These are phyloP conservation scores for Stagonosporopsis cucurbitacearum DNA, from an alignment of 2,329 filamentous ascomycete species.

Conservation along the genomic window DNA sequence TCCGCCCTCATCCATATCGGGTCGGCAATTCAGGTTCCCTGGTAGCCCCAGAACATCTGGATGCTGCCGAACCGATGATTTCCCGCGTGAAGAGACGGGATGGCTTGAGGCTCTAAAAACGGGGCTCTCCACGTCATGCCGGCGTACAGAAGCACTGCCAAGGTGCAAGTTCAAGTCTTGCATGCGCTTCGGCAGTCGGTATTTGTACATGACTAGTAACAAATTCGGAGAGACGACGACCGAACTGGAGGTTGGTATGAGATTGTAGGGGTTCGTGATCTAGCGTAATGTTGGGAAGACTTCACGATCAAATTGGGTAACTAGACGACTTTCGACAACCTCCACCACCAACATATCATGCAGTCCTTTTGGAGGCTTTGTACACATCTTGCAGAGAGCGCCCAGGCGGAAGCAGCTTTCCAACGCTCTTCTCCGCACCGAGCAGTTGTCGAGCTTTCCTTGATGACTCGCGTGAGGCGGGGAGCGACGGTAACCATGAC, in stretches of 20 bases:
- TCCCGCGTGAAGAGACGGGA: constrained; percentile 26
- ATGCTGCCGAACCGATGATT: constrained; percentile 29
- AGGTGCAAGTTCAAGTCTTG: constrained; percentile 26
- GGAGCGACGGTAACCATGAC: constrained; percentile 12
- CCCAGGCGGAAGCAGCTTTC: not conserved
- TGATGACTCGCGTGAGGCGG: constrained; percentile 12
- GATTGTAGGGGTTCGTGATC: constrained; percentile 2
- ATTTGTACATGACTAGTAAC: constrained; percentile 7
- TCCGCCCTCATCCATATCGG: constrained; percentile 9
- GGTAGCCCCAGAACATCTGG: constrained; percentile 1
- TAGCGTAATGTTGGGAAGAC: not conserved
- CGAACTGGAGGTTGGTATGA: not conserved
- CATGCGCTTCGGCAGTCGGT: constrained; percentile 16
- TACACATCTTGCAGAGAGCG: not conserved
- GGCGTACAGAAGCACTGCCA: constrained; percentile 28
- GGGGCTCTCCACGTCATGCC: constrained; percentile 18
- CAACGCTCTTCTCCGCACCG: constrained; percentile 5
- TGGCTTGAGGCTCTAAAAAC: constrained; percentile 17
- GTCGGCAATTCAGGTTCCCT: constrained; percentile 7
- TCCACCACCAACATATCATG: not conserved
- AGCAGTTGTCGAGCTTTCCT: not conserved
- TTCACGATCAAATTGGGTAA: not conserved
- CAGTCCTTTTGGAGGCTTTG: not conserved
- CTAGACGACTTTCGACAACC: not conserved
- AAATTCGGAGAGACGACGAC: not conserved